Evolutionary conservation across 1,139 yeast genomes (phyloP).

Genomic region (Diutina rugosa): DNA sequence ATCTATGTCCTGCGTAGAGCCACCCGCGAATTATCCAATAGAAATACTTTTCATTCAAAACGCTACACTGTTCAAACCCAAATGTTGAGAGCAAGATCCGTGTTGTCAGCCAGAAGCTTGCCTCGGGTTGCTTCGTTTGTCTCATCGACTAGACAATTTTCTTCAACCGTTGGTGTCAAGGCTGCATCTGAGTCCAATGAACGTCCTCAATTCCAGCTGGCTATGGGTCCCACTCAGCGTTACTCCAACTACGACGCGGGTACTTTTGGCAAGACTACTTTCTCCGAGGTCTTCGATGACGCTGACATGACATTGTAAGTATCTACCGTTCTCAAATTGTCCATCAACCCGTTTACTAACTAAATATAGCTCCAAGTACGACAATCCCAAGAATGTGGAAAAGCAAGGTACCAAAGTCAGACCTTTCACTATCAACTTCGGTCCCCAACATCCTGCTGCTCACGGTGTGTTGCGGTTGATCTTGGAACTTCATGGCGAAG

Average conservation of each 20-base stretch:
- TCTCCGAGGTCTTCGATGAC: conserved; percentile 33
- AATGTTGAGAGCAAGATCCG: conserved; percentile 1
- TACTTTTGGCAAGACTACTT: conserved; percentile 27
- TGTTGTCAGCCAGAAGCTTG: not conserved
- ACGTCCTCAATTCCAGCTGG: conserved; percentile 1
- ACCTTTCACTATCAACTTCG: conserved; percentile 82
- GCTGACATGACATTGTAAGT: conserved; percentile 31
- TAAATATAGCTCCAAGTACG: conserved; percentile 13
- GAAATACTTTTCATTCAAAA: conserved; percentile 2
- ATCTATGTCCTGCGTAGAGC: not conserved
- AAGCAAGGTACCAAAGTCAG: conserved; percentile 51
- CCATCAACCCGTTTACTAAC: not conserved
- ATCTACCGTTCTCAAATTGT: not conserved
- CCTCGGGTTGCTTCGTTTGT: not conserved
- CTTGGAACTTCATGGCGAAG: conserved; percentile 81
- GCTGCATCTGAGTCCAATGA: not conserved
- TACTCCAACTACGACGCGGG: not conserved
- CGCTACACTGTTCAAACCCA: not conserved
- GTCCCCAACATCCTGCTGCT: conserved; percentile 94
- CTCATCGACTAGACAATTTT: not conserved
- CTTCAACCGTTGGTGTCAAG: not conserved
- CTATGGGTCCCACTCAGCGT: not conserved
- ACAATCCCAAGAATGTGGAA: conserved; percentile 29
- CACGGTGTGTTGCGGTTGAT: conserved; percentile 86
- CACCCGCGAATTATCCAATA: not conserved